These are phyloP conservation scores for Penstemon newberryi DNA, from an alignment of 257 asterid genomes.

Conservation along the genomic window DNA sequence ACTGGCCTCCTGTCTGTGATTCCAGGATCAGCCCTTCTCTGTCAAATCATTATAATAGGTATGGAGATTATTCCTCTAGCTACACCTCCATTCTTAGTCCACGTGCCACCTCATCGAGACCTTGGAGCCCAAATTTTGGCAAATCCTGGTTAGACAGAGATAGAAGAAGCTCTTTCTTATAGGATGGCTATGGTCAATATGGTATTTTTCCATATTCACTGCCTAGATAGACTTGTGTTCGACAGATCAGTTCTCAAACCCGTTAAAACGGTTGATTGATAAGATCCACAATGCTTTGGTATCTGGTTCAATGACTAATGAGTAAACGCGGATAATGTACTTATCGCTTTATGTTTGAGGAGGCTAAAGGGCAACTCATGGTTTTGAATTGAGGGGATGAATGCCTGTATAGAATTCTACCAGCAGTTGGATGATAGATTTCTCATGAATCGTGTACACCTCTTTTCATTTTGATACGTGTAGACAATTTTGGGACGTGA, in stretches of 20 bases:
- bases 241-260: not conserved
- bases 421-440: not conserved
- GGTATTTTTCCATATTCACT: slow-evolving; percentile 43
- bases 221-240: slow-evolving; percentile 41
- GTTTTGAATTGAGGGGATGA: not conserved
- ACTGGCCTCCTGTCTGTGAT: slow-evolving; percentile 82
- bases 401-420: not conserved
- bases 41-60: slow-evolving; percentile 45
- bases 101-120: slow-evolving; percentile 34
- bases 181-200: slow-evolving; percentile 41
- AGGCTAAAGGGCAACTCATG: not conserved
- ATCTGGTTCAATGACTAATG: not conserved
- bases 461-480: not conserved
- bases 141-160: slow-evolving; percentile 67
- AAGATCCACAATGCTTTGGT: not conserved
- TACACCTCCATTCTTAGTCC: slow-evolving; percentile 39
- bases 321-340: not conserved
- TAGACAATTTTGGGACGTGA: not conserved
- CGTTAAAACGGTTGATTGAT: not conserved
- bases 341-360: not conserved
- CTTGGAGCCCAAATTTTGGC: slow-evolving; percentile 57
- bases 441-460: not conserved
- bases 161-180: slow-evolving; percentile 48
- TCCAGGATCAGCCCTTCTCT: slow-evolving; percentile 59
- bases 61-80: slow-evolving; percentile 47